A percentile compares a stretch with the other conserved stretches of the same genome.
Conservation (phyloP, 371 early-diverging fungal genomes). For the Mortierella sp. region DNA sequence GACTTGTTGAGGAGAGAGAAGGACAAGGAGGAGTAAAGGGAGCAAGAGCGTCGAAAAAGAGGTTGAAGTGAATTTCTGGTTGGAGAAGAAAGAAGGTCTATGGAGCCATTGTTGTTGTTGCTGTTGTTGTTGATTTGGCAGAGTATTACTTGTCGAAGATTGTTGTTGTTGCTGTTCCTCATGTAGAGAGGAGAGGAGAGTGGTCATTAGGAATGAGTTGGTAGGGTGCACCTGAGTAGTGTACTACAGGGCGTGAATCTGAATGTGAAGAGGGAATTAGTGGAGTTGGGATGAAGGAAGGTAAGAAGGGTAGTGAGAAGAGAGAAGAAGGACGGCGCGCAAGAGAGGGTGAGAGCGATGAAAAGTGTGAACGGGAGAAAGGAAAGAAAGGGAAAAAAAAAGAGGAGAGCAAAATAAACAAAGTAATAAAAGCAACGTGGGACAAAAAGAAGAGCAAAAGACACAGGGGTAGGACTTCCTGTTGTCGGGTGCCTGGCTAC, state of each 20-base stretch:
- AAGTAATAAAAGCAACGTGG: neutral
- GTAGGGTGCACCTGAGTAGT: neutral
- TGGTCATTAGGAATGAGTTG: neutral
- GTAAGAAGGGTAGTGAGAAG: neutral
- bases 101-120: neutral
- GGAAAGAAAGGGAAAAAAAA: neutral
- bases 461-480: no score
- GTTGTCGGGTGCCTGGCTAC: no score
- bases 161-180: neutral
- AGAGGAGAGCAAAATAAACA: neutral
- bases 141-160: neutral
- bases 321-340: neutral
- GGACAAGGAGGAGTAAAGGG: constrained; percentile 13
- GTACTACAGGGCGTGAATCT: constrained; percentile 5
- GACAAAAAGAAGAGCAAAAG: constrained; percentile 1
- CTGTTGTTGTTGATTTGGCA: neutral
- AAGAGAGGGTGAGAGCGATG: neutral
- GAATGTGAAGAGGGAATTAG: neutral
- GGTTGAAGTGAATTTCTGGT: neutral
- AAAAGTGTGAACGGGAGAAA: neutral
- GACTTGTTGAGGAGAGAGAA: neutral
- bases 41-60: neutral
- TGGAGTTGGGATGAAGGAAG: neutral
- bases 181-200: neutral
- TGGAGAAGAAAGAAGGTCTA: neutral